Conservation (phyloP, 768 basidiomycete genomes). For the Termitomyces sp. region DNA sequence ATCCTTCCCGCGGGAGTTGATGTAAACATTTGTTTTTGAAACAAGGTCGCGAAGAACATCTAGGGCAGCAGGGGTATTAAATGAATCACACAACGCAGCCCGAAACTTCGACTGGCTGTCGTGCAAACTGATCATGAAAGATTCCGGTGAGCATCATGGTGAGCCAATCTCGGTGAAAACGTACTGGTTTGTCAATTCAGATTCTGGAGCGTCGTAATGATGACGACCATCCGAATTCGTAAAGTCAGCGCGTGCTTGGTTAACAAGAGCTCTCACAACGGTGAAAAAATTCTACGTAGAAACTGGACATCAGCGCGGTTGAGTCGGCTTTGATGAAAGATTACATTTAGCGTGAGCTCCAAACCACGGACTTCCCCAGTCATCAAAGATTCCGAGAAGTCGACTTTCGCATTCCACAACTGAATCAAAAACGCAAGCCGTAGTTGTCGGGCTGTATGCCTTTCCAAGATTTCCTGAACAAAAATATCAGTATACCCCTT, state of each 20-base stretch:
- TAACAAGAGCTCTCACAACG: conserved; percentile 74
- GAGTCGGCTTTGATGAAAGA: conserved; percentile 16
- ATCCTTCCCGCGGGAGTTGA: conserved; percentile 56
- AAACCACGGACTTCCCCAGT: conserved; percentile 82
- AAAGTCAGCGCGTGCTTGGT: conserved; percentile 42
- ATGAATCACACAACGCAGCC: conserved; percentile 88
- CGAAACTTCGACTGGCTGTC: conserved; percentile 76
- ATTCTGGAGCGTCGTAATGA: conserved; percentile 62
- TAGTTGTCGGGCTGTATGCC: conserved; percentile 81
- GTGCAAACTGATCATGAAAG: conserved; percentile 48
- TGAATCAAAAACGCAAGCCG: conserved; percentile 89
- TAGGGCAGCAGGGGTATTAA: conserved; percentile 88
- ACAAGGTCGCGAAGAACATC: conserved; percentile 75
- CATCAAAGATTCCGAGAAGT: conserved; percentile 90
- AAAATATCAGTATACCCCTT: neutral
- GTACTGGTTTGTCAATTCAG: conserved; percentile 61
- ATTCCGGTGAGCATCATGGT: neutral
- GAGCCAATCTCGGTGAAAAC: neutral
- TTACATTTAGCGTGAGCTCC: conserved; percentile 81
- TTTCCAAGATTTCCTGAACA: conserved; percentile 75
- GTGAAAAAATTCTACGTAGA: conserved; percentile 85
- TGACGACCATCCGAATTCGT: conserved; percentile 54
- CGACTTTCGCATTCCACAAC: conserved; percentile 88
- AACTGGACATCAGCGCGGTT: conserved; percentile 8
- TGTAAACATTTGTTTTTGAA: conserved; percentile 83